Evolutionary conservation across 2,329 filamentous ascomycete genomes (phyloP).

Genomic region (Catunica adiposa): DNA sequence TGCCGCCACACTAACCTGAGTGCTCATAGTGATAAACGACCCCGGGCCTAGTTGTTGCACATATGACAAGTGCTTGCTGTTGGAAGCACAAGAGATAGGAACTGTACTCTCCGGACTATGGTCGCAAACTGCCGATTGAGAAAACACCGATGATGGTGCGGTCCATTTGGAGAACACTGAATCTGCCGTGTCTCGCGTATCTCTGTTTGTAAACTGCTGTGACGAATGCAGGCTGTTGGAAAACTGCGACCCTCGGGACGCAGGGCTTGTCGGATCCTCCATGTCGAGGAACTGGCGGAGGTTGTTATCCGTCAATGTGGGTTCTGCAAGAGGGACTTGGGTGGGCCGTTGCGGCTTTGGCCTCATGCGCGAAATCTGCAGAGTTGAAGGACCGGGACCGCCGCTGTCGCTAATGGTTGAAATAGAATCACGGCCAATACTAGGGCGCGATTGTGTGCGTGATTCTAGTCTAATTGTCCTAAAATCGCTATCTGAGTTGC

Average conservation of each 20-base stretch:
- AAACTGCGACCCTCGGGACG: slow-evolving; percentile 4
- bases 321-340: background rate
- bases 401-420: slow-evolving; percentile 4
- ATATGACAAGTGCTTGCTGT: slow-evolving; percentile 20
- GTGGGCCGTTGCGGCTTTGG: background rate
- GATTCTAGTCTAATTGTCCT: slow-evolving; percentile 4
- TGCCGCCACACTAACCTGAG: slow-evolving; percentile 23
- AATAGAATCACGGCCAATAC: slow-evolving; percentile 5
- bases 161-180: slow-evolving; percentile 11
- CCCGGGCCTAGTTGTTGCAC: slow-evolving; percentile 26
- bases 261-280: slow-evolving; percentile 6
- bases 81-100: slow-evolving; percentile 4
- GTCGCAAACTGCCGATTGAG: slow-evolving; percentile 11
- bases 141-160: slow-evolving; percentile 6
- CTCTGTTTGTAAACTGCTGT: background rate
- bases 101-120: background rate
- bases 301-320: background rate
- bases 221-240: background rate
- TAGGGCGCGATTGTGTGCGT: slow-evolving; percentile 4
- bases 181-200: background rate
- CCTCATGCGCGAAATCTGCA: slow-evolving; percentile 1
- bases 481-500: slow-evolving; percentile 4
- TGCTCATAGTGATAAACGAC: slow-evolving; percentile 28
- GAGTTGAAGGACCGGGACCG: slow-evolving; percentile 4
- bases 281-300: background rate